Evolutionary conservation across 805 yeast species (phyloP).

Genomic region (Lachancea waltii): DNA sequence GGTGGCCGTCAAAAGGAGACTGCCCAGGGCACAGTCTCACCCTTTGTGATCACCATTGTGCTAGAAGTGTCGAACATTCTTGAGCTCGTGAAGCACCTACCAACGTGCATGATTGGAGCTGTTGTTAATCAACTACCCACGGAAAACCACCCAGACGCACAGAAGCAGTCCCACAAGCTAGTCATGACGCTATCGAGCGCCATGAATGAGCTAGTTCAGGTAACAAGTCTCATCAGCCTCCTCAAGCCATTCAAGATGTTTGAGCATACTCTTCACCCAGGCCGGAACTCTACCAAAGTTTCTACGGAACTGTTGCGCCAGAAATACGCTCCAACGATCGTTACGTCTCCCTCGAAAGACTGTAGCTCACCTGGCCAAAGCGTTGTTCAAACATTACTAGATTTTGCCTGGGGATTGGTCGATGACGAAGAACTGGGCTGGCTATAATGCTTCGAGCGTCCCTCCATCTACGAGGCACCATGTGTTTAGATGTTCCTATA

Average conservation of each 20-base stretch:
- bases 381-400: conserved; percentile 11
- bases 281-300: not conserved
- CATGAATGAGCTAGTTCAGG: conserved; percentile 30
- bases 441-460: conserved; percentile 9
- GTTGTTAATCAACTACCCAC: conserved; percentile 20
- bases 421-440: conserved; percentile 32
- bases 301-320: not conserved
- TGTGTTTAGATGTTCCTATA: too few relatives aligned
- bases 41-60: conserved; percentile 24
- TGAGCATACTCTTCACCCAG: conserved; percentile 12
- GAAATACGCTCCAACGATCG: not conserved
- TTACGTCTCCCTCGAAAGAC: conserved; percentile 4
- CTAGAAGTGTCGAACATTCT: conserved; percentile 25
- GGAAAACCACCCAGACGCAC: not conserved
- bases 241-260: conserved; percentile 28
- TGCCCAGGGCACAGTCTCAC: conserved; percentile 26
- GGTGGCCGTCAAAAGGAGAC: conserved; percentile 12
- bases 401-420: conserved; percentile 27
- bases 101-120: conserved; percentile 25
- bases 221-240: conserved; percentile 26
- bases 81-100: conserved; percentile 28
- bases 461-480: too few relatives aligned
- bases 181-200: conserved; percentile 29
- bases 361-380: not conserved
- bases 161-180: conserved; percentile 4